These are phyloP conservation scores for Penicillium coprophilum DNA, from an alignment of 495 filamentous ascomycete species.

Conservation along the genomic window DNA sequence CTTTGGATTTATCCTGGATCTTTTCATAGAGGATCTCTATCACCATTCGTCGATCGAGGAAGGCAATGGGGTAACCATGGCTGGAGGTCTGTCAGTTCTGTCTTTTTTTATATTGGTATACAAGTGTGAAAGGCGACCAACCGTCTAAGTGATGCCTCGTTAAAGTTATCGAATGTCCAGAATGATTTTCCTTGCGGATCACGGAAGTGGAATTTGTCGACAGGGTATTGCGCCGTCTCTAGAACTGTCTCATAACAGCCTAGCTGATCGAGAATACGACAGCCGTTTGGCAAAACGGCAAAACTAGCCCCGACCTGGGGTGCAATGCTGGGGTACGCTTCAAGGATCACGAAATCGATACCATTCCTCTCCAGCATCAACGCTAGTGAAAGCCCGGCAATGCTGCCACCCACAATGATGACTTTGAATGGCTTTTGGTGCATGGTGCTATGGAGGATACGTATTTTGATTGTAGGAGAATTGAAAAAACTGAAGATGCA, in stretches of 20 bases:
- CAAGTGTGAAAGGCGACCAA: background rate
- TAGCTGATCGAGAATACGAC: slow-evolving; percentile 49
- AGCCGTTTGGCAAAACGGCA: slow-evolving; percentile 34
- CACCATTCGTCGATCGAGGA: slow-evolving; percentile 37
- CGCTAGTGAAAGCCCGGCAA: slow-evolving; percentile 50
- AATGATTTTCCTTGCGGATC: slow-evolving; percentile 15
- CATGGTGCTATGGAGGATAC: background rate
- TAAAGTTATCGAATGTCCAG: slow-evolving; percentile 13
- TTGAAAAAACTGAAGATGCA: background rate
- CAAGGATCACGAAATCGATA: slow-evolving; percentile 54
- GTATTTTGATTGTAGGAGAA: background rate
- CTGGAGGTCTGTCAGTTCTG: slow-evolving; percentile 4
- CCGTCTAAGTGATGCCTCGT: slow-evolving; percentile 5
- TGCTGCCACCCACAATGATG: slow-evolving; percentile 53
- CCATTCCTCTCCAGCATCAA: slow-evolving; percentile 43
- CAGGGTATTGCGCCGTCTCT: slow-evolving; percentile 17
- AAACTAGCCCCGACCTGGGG: slow-evolving; percentile 45
- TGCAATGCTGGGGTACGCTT: slow-evolving; percentile 36
- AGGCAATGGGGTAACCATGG: slow-evolving; percentile 21
- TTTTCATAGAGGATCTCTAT: slow-evolving; percentile 36
- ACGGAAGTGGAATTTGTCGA: slow-evolving; percentile 19
- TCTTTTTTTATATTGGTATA: background rate
- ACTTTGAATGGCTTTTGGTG: slow-evolving; percentile 36
- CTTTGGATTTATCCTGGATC: slow-evolving; percentile 33
- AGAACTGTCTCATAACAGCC: slow-evolving; percentile 33